These are phyloP conservation scores for Verticillium alfalfae DNA, from an alignment of 2,329 filamentous ascomycete genomes.

Conservation along the genomic window DNA sequence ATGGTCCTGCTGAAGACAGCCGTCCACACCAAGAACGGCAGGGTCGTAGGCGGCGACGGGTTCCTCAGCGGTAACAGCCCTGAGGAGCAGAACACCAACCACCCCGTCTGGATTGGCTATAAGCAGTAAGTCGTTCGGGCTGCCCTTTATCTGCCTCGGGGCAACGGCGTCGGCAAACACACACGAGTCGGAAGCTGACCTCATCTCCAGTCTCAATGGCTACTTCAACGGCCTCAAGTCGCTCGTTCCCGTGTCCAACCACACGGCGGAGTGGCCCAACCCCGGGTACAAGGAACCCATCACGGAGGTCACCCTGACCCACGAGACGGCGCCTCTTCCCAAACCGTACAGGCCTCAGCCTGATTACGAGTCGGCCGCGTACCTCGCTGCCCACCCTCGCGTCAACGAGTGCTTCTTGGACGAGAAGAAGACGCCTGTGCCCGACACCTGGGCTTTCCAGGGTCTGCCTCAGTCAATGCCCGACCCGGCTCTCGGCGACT, in stretches of 20 bases:
- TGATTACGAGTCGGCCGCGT: slow-evolving; percentile 57
- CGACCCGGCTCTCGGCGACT: slow-evolving; percentile 71
- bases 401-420: slow-evolving; percentile 62
- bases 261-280: slow-evolving; percentile 70
- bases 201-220: slow-evolving; percentile 58
- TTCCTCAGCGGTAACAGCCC: not conserved
- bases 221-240: slow-evolving; percentile 76
- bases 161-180: not conserved
- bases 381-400: slow-evolving; percentile 44
- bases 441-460: slow-evolving; percentile 61
- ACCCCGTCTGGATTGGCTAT: slow-evolving; percentile 32
- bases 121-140: slow-evolving; percentile 29
- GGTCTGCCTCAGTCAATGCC: slow-evolving; percentile 74
- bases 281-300: slow-evolving; percentile 24
- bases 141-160: not conserved
- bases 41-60: slow-evolving; percentile 14
- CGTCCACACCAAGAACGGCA: slow-evolving; percentile 12
- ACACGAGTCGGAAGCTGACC: not conserved
- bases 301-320: slow-evolving; percentile 24
- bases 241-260: slow-evolving; percentile 57
- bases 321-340: slow-evolving; percentile 30
- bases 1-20: slow-evolving; percentile 31
- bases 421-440: slow-evolving; percentile 47
- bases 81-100: slow-evolving; percentile 21
- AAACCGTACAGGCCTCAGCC: slow-evolving; percentile 56